A percentile compares a stretch with the other conserved stretches of the same genome.
Evolutionary conservation across 2,329 filamentous ascomycete species (phyloP).

Genomic region (Fusarium mangiferae): DNA sequence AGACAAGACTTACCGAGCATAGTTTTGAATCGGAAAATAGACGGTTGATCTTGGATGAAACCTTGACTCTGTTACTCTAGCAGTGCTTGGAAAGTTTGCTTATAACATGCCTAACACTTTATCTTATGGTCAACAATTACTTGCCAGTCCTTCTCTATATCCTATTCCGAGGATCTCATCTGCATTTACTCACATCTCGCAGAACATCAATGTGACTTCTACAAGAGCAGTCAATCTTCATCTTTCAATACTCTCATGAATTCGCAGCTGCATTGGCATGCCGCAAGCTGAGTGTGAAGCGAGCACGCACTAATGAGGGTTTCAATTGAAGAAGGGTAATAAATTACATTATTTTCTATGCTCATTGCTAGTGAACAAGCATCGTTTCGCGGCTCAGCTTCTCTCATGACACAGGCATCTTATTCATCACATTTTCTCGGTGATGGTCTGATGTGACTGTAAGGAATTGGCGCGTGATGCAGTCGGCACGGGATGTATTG

Average conservation of each 20-base stretch:
- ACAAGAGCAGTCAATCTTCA: rapidly evolving
- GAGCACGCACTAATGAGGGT: too few relatives aligned
- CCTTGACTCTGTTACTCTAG: too few relatives aligned
- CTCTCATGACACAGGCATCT: background rate
- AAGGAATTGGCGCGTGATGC: background rate
- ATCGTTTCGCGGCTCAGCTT: too few relatives aligned
- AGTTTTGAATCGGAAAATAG: background rate
- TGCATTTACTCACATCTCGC: background rate
- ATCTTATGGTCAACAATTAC: background rate
- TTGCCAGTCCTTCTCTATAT: background rate
- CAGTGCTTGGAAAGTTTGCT: background rate
- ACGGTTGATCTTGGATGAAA: rapidly evolving
- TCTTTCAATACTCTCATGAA: background rate
- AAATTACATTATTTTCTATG: background rate
- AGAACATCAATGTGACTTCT: background rate
- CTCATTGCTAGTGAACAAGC: background rate
- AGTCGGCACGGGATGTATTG: background rate
- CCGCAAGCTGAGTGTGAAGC: too few relatives aligned
- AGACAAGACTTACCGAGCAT: too few relatives aligned
- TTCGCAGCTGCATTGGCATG: too few relatives aligned
- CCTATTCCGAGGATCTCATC: rapidly evolving
- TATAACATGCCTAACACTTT: too few relatives aligned
- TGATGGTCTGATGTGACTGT: background rate
- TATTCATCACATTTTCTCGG: background rate
- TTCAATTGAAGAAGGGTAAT: too few relatives aligned